Conservation (phyloP, 164 flowering plant species). For the Umbellularia californica region DNA sequence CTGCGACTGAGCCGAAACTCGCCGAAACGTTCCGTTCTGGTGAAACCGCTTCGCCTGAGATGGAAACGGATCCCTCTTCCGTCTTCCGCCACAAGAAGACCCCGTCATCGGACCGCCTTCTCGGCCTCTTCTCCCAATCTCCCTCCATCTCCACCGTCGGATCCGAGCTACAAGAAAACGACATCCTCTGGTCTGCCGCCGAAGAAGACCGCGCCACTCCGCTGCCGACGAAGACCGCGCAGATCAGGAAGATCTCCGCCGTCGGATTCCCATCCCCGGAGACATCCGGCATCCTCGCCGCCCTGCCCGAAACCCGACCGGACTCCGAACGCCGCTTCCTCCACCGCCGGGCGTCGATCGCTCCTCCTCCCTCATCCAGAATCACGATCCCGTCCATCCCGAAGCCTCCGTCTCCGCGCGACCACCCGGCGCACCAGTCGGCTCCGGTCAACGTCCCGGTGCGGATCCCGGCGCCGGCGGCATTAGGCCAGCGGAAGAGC, state of each 20-base stretch:
- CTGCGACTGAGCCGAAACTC: not conserved
- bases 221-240: conserved; percentile 7
- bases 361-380: conserved; percentile 9
- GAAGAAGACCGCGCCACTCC: conserved; percentile 20
- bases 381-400: conserved; percentile 37
- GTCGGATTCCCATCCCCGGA: conserved; percentile 19
- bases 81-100: conserved; percentile 34
- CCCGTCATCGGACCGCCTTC: conserved; percentile 47
- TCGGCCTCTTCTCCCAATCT: conserved; percentile 32
- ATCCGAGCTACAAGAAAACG: conserved; percentile 61
- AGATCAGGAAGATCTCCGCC: not conserved
- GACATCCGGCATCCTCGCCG: conserved; percentile 57
- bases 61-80: conserved; percentile 26
- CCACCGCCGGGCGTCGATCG: conserved; percentile 18
- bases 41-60: conserved; percentile 1
- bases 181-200: conserved; percentile 52
- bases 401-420: conserved; percentile 23
- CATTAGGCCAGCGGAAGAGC: conserved; percentile 15
- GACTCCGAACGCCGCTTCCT: conserved; percentile 10
- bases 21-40: not conserved
- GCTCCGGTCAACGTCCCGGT: conserved; percentile 66
- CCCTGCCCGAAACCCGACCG: conserved; percentile 27
- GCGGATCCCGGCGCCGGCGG: conserved; percentile 23
- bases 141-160: conserved; percentile 8
- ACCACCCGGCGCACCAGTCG: conserved; percentile 38